A percentile compares a stretch with the other conserved stretches of the same genome.
phyloP scores from a whole-genome alignment of 352 stramenopile genomes.

The Phytophthora constricta region DNA sequence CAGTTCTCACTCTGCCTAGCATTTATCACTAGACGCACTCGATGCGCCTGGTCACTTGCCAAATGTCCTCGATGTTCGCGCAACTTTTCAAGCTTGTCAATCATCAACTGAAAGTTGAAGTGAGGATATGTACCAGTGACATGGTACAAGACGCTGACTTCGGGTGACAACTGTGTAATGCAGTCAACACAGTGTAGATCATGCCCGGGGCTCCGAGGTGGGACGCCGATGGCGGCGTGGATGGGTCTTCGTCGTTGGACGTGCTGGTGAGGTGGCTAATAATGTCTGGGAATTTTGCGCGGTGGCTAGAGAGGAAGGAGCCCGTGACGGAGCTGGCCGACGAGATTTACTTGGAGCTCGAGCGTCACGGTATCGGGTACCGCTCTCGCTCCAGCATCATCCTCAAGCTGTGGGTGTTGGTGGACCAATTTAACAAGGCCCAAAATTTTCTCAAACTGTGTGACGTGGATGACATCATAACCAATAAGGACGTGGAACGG shows the following conservation, averaged over 20 bases:
- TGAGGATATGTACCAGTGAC: not conserved
- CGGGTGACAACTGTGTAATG: not conserved
- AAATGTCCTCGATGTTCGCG: too few relatives aligned
- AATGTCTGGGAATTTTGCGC: constrained; percentile 17
- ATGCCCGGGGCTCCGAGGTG: constrained; percentile 3
- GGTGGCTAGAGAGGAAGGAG: constrained; percentile 14
- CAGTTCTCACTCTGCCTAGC: too few relatives aligned
- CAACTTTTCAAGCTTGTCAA: too few relatives aligned
- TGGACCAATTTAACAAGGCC: not conserved
- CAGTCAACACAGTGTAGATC: too few relatives aligned
- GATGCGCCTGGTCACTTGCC: too few relatives aligned
- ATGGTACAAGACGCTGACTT: not conserved
- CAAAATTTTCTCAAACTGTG: not conserved
- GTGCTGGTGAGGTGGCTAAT: constrained; percentile 15
- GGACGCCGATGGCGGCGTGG: constrained; percentile 15
- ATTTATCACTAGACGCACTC: too few relatives aligned
- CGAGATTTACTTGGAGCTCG: constrained; percentile 22
- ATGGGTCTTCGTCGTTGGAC: constrained; percentile 15
- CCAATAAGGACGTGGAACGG: too few relatives aligned
- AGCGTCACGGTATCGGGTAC: constrained; percentile 12
- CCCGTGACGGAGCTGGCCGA: not conserved
- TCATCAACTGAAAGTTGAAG: too few relatives aligned
- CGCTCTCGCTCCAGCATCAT: not conserved
- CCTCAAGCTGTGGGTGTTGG: not conserved
- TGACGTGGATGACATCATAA: not conserved